Percentiles rank a stretch among this genome's conserved stretches.
Conservation (phyloP, 345 rosid genomes). For the Brassica rapa region DNA sequence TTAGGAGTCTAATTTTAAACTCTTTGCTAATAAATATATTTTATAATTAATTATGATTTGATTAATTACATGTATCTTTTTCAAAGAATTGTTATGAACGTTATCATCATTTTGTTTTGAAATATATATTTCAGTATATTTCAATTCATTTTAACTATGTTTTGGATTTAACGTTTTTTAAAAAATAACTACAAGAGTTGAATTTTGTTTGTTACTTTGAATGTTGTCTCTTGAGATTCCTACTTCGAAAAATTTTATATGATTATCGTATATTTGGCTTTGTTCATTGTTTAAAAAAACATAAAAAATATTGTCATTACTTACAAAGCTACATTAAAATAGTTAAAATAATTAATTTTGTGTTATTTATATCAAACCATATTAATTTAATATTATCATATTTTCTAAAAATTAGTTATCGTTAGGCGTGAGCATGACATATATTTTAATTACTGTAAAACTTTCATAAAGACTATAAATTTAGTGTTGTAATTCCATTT, state of each 20-base stretch:
- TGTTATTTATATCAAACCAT: not conserved
- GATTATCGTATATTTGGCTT: not conserved
- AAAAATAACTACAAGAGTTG: not conserved
- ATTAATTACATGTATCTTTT: not conserved
- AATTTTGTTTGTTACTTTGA: not conserved
- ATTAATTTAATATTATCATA: not conserved
- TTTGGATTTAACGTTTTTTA: not conserved
- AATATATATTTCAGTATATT: not conserved
- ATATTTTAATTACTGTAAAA: not conserved
- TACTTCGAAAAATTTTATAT: not conserved
- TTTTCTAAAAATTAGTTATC: not conserved
- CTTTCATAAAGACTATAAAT: not conserved
- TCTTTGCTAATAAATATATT: too few species aligned
- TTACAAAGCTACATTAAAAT: not conserved
- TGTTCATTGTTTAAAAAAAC: not conserved
- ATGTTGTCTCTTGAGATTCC: not conserved
- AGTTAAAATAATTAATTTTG: not conserved
- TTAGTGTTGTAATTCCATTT: not conserved
- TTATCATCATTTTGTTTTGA: not conserved
- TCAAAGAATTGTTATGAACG: not conserved
- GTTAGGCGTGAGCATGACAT: not conserved
- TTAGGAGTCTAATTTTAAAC: too few species aligned
- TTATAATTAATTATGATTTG: not conserved
- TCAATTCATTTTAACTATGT: not conserved
- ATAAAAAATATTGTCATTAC: not conserved